Percentiles rank a stretch among this genome's conserved stretches.
Evolutionary conservation across 306 rosid species (phyloP).

Genomic region (Spatholobus suberectus): DNA sequence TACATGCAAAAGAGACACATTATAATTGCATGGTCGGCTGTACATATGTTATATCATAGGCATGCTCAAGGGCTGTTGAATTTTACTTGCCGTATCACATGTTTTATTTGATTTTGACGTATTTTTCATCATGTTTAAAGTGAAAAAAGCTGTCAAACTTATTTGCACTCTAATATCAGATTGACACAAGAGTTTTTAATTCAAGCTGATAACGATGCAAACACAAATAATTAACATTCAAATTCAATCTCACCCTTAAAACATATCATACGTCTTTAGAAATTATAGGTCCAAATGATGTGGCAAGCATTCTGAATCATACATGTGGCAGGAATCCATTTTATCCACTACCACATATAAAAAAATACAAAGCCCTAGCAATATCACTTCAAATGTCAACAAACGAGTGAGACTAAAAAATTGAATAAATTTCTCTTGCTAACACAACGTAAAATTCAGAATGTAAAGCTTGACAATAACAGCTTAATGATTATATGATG

Average conservation of each 20-base stretch:
- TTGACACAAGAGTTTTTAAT: not conserved
- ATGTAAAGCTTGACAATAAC: not conserved
- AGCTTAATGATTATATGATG: not conserved
- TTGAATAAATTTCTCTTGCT: not conserved
- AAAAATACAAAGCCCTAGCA: not conserved
- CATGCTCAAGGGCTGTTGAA: conserved; percentile 11
- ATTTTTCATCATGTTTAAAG: not conserved
- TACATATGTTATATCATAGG: not conserved
- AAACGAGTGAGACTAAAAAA: not conserved
- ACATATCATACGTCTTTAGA: not conserved
- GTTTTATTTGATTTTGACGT: not conserved
- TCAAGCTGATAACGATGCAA: not conserved
- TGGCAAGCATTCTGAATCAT: not conserved
- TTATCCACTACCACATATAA: not conserved
- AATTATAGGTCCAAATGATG: not conserved
- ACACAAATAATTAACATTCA: not conserved
- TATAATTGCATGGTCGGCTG: conserved; percentile 15
- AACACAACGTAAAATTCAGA: not conserved
- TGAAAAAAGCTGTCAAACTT: not conserved
- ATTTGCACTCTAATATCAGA: not conserved
- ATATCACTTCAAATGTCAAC: conserved; percentile 25
- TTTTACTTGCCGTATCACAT: not conserved
- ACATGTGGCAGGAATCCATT: not conserved
- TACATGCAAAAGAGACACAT: not conserved
- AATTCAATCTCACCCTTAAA: not conserved